Conservation (phyloP, 192 early-diverging fungal species). For the Umbelopsis sp. region DNA sequence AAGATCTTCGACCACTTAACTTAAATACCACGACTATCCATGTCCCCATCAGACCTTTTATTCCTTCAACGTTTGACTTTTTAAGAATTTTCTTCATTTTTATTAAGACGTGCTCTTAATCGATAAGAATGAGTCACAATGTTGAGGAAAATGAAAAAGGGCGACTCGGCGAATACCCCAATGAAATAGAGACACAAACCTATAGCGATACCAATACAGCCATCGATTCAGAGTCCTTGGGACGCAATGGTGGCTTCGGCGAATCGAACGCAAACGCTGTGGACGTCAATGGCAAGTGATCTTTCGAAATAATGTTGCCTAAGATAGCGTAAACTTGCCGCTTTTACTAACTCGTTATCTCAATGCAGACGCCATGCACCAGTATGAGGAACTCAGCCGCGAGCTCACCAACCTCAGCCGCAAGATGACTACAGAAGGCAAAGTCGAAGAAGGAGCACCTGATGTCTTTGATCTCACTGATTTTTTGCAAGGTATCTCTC, state of each 20-base stretch:
- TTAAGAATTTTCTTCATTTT: too few species aligned
- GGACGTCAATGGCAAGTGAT: conserved; percentile 31
- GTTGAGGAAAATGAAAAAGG: neutral
- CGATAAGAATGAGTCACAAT: neutral
- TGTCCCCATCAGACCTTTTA: neutral
- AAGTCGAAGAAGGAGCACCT: conserved; percentile 31
- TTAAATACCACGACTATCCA: too few species aligned
- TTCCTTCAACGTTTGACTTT: neutral
- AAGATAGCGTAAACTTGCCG: neutral
- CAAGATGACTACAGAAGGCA: conserved; percentile 15
- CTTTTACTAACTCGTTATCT: neutral
- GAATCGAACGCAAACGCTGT: conserved; percentile 35
- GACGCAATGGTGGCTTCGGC: conserved; percentile 22
- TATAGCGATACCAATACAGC: conserved; percentile 3
- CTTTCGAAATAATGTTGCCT: neutral
- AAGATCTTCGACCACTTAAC: too few species aligned
- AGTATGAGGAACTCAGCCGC: conserved; percentile 34
- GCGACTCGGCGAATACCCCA: neutral
- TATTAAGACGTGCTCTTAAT: too few species aligned
- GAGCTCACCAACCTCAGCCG: conserved; percentile 38
- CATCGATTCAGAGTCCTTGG: neutral
- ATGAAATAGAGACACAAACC: neutral
- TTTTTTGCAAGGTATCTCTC: conserved; percentile 22
- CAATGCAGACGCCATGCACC: conserved; percentile 28
- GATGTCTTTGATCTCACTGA: conserved; percentile 36